phyloP scores from a whole-genome alignment of 345 rosid genomes.

The Dovyalis caffra region DNA sequence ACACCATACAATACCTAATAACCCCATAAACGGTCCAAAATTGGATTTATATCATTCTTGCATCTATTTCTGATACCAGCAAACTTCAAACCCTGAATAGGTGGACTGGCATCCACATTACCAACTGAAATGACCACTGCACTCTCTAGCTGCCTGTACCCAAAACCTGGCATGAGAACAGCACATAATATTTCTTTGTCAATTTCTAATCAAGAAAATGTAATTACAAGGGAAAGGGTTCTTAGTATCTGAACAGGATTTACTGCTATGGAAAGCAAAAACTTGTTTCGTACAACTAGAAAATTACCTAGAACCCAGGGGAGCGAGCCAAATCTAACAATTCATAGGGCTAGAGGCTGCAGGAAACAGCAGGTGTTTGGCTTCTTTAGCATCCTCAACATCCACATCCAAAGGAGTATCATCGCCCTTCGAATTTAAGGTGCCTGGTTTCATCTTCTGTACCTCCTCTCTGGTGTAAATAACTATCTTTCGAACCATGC shows the following conservation, averaged over 20 bases:
- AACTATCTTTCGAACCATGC: constrained; percentile 49
- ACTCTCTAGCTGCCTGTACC: background rate
- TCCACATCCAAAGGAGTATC: constrained; percentile 15
- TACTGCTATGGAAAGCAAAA: background rate
- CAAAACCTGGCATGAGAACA: background rate
- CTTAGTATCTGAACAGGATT: background rate
- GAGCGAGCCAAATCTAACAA: background rate
- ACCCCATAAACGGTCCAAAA: constrained; percentile 24
- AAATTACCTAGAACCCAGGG: constrained; percentile 10
- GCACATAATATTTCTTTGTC: background rate
- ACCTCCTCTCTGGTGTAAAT: constrained; percentile 52
- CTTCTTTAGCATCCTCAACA: constrained; percentile 14
- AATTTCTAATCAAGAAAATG: background rate
- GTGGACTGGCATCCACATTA: background rate
- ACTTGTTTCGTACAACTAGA: background rate
- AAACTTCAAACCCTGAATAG: constrained; percentile 1
- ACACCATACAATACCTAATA: constrained; percentile 23
- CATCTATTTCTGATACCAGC: constrained; percentile 16
- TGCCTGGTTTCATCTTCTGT: constrained; percentile 39
- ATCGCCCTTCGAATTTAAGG: constrained; percentile 27
- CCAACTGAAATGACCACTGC: constrained; percentile 1
- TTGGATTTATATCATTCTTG: constrained; percentile 21
- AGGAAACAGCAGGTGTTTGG: constrained; percentile 7
- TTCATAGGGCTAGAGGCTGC: background rate
- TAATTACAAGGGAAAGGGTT: background rate